phyloP scores from a whole-genome alignment of 495 filamentous ascomycete species.

The Patellaria atrata region DNA sequence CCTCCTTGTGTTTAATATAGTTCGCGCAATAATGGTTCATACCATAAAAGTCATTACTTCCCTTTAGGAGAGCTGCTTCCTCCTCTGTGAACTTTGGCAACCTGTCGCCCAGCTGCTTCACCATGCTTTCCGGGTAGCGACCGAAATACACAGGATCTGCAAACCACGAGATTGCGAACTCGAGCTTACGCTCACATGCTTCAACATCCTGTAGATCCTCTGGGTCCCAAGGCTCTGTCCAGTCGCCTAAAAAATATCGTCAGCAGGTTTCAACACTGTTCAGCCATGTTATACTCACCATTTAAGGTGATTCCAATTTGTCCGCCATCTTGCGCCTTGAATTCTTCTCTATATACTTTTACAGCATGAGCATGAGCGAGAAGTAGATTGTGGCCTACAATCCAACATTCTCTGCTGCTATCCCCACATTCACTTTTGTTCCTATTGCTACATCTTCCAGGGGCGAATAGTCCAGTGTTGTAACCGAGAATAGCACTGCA shows the following conservation, averaged over 20 bases:
- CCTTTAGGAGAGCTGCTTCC: slow-evolving; percentile 51
- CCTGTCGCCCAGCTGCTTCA: slow-evolving; percentile 54
- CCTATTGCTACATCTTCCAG: slow-evolving; percentile 44
- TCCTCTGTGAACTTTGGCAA: slow-evolving; percentile 51
- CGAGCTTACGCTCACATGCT: slow-evolving; percentile 48
- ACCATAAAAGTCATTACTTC: slow-evolving; percentile 70
- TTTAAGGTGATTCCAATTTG: slow-evolving; percentile 51
- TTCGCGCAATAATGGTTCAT: slow-evolving; percentile 80
- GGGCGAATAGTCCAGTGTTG: slow-evolving; percentile 44
- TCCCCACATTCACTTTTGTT: slow-evolving; percentile 40
- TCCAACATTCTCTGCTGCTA: slow-evolving; percentile 43
- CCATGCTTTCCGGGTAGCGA: slow-evolving; percentile 63
- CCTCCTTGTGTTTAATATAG: slow-evolving; percentile 58
- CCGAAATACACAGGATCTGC: slow-evolving; percentile 65
- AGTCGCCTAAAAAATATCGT: slow-evolving; percentile 31
- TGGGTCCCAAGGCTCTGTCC: slow-evolving; percentile 42
- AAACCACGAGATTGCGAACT: slow-evolving; percentile 54
- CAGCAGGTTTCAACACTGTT: slow-evolving; percentile 5
- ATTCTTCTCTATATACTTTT: slow-evolving; percentile 53
- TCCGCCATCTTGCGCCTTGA: slow-evolving; percentile 43
- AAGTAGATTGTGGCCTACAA: slow-evolving; percentile 46
- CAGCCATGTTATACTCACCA: slow-evolving; percentile 23
- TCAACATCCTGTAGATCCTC: slow-evolving; percentile 42
- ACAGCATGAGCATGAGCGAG: slow-evolving; percentile 46
- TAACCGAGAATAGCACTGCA: slow-evolving; percentile 47